Evolutionary conservation across 495 filamentous ascomycete species (phyloP).

Genomic region (Geoglossum glabrum): DNA sequence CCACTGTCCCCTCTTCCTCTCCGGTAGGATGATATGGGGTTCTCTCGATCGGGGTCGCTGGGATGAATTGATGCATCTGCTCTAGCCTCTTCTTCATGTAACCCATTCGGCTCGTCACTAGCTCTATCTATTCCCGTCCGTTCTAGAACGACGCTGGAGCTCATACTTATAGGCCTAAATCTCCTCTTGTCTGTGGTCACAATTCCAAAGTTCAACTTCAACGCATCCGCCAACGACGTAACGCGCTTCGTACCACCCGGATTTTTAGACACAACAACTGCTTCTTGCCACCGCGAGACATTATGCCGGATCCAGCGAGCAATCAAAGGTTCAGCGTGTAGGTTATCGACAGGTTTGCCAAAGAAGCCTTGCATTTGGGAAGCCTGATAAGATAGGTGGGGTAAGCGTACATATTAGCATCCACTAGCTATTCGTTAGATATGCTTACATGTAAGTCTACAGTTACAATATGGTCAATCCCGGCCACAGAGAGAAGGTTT

Average conservation of each 20-base stretch:
- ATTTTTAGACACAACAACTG: slow-evolving; percentile 95
- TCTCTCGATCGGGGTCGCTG: slow-evolving; percentile 2
- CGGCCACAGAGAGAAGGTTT: slow-evolving; percentile 79
- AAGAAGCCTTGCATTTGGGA: slow-evolving; percentile 99
- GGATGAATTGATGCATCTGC: slow-evolving; percentile 5
- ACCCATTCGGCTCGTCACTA: slow-evolving; percentile 10
- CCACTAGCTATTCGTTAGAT: not conserved
- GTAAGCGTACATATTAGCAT: not conserved
- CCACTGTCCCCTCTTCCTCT: not conserved
- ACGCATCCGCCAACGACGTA: slow-evolving; percentile 84
- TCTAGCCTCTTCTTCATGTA: slow-evolving; percentile 1
- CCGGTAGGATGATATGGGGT: slow-evolving; percentile 1
- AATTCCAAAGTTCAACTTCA: slow-evolving; percentile 94
- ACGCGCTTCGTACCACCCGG: slow-evolving; percentile 91
- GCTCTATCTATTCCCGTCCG: slow-evolving; percentile 16
- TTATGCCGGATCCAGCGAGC: slow-evolving; percentile 89
- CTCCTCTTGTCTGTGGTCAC: slow-evolving; percentile 84
- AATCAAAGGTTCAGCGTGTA: slow-evolving; percentile 88
- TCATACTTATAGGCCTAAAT: slow-evolving; percentile 33
- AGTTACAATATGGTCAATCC: slow-evolving; percentile 92
- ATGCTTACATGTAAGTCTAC: slow-evolving; percentile 67
- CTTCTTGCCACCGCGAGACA: slow-evolving; percentile 68
- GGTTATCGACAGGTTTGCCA: slow-evolving; percentile 90
- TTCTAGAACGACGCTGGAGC: slow-evolving; percentile 37
- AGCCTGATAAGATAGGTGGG: slow-evolving; percentile 21